A percentile compares a stretch with the other conserved stretches of the same genome.
phyloP scores from a whole-genome alignment of 805 yeast genomes.

The Candida fluviatilis region DNA sequence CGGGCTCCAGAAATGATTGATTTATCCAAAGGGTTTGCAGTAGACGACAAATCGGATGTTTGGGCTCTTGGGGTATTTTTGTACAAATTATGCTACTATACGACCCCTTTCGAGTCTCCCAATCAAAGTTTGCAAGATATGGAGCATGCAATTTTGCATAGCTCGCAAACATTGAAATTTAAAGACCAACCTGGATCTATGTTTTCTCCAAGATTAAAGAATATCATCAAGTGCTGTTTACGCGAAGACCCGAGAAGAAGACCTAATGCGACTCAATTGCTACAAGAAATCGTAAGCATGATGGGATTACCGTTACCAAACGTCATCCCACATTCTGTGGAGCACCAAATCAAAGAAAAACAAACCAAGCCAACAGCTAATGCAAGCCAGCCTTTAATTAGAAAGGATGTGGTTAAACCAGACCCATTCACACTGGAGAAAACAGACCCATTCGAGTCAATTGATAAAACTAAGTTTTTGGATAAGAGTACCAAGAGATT shows the following conservation, averaged over 20 bases:
- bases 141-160: constrained; percentile 60
- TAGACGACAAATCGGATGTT: constrained; percentile 78
- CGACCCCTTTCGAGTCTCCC: constrained; percentile 72
- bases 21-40: constrained; percentile 59
- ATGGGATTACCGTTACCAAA: constrained; percentile 42
- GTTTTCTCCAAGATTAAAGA: constrained; percentile 60
- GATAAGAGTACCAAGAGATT: constrained; percentile 5
- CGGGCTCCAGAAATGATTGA: constrained; percentile 85
- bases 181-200: constrained; percentile 44
- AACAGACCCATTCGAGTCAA: constrained; percentile 39
- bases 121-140: constrained; percentile 30
- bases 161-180: constrained; percentile 42
- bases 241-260: constrained; percentile 65
- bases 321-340: constrained; percentile 38
- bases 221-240: constrained; percentile 57
- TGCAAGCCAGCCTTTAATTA: neutral
- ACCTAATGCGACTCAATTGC: constrained; percentile 68
- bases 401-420: constrained; percentile 1
- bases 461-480: constrained; percentile 36
- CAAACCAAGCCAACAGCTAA: neutral
- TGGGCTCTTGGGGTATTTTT: constrained; percentile 83
- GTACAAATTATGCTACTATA: constrained; percentile 74
- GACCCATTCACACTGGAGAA: constrained; percentile 3
- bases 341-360: constrained; percentile 7
- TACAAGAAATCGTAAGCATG: constrained; percentile 65